Evolutionary conservation across 768 basidiomycete genomes (phyloP), one percentile per base, ranked within the genome.

Genomic region (Lentinula guzmanii): DNA sequence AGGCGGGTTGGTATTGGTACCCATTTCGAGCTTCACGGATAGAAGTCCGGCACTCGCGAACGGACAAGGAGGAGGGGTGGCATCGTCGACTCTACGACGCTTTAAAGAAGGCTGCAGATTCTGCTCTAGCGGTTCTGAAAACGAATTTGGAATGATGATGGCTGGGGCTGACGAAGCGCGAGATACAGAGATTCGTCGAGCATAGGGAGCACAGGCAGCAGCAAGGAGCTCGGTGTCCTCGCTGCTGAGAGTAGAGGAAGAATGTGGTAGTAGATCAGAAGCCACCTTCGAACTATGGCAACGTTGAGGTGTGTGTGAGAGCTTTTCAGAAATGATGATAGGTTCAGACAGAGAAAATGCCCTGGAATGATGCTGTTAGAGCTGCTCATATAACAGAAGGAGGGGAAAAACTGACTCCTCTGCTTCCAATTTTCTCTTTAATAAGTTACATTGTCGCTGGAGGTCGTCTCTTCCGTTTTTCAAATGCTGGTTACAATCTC

Each of bases 401-500:
- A 59, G 15, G 24, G 24, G n/a, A 24, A 43, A 7, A 15, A 61
- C 63, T 7, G 41, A 63, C 62, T 62, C 54, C 15, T 69, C 66
- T 35, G 70, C 71, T 45, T 75, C 73, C 8, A 73, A 69, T 67
- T 68, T 74, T 42, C 58, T 67, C 60, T 72, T 73, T 62, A 74
- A 61, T 16, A 54, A 43, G 5, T 69, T 68, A 50, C 75, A 77
- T 61, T 73, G 73, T 48, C 57, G 71, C 57, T 70, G 69, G 13
- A 82, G 68, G 39, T 76, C 74, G 41, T 76, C 73, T 37, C 69
- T 71, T 62, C 82, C 79, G 21, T 70, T 70, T 48, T 73, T 73
- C 46, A 78, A 70, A 35, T 75, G 70, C 28, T 74, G 63, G 8
- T 75, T 78, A 61, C 78, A 72, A 18, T 65, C 77, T 48, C 75